Evolutionary conservation across 192 early-diverging fungal species (phyloP), one percentile per base, ranked within the genome.

Genomic region (Coemansia sp.): DNA sequence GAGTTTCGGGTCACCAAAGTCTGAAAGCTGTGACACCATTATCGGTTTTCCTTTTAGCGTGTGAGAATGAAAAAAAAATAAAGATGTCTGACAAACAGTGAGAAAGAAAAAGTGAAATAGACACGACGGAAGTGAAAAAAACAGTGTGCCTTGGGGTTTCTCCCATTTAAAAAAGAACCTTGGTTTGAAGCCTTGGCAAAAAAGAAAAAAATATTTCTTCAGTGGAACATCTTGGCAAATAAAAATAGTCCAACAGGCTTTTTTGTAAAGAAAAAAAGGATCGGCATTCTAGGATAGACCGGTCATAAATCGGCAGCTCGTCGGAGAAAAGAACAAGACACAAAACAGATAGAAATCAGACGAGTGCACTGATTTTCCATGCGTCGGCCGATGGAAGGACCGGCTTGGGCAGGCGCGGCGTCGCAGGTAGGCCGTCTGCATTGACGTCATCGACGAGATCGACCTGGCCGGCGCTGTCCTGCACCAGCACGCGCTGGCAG

Each of bases 401-500:
- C 0, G 71, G 71, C 46, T 73, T 73, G 1, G 65, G 61, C 4
- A 57, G 60, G 12, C 57, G 65, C 19, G 65, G 71, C 48, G 62
- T 56, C 19, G 60, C 54, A 1, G 60, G 21, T 43, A 73, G 6
- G 14, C 71, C 71, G 25, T 54, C 45, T 2, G 62, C 71, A 5
- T 61, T 68, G 11, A 45, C 31, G 1, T 60, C 72, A n/a, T 49
- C 18, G 16, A 74, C 54, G 3, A 62, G 65, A 11, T 65, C 73
- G 0, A 63, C 33, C 1, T 62, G 7, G 5, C 73, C 73, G 23
- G 50, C 67, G 24, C 49, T 55, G 12, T 48, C 58, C 0, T 59
- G 72, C 48, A 71, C 58, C 30, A 67, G 61, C 12, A 73, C 64
- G 0, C 71, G 52, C 44, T 72, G 70, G 51, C 62, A 29, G 27